Evolutionary conservation across 306 rosid genomes (phyloP).

Genomic region (Fagus sylvatica): DNA sequence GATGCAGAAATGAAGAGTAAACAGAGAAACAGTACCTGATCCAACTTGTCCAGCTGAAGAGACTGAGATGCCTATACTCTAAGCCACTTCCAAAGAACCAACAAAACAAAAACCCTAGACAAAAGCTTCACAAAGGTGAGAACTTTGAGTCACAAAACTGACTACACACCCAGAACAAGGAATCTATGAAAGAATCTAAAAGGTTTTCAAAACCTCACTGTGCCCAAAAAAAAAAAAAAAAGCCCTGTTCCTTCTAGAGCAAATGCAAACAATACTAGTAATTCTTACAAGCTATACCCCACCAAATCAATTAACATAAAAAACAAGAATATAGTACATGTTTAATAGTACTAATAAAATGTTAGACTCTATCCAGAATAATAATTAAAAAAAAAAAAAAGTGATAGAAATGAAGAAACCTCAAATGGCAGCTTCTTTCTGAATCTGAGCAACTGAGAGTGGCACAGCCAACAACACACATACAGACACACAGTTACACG

Average conservation of each 20-base stretch:
- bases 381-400: background rate
- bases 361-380: background rate
- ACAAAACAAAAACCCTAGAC: conserved; percentile 8
- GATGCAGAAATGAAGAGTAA: conserved; percentile 12
- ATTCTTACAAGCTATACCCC: conserved; percentile 21
- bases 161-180: background rate
- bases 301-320: background rate
- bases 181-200: conserved; percentile 1
- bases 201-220: conserved; percentile 9
- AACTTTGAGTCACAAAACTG: background rate
- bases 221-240: background rate
- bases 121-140: background rate
- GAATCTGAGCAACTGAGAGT: background rate
- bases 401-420: conserved; percentile 10
- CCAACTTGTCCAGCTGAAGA: conserved; percentile 13
- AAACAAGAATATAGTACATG: background rate
- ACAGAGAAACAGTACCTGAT: conserved; percentile 29
- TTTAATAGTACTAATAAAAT: background rate
- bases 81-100: background rate
- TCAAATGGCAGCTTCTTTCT: conserved; percentile 14
- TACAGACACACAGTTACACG: background rate
- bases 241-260: conserved; percentile 1
- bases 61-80: conserved; percentile 5
- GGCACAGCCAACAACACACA: conserved; percentile 6
- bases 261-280: background rate